phyloP scores from a whole-genome alignment of 2,329 filamentous ascomycete genomes.

The Aspergillus sp. region DNA sequence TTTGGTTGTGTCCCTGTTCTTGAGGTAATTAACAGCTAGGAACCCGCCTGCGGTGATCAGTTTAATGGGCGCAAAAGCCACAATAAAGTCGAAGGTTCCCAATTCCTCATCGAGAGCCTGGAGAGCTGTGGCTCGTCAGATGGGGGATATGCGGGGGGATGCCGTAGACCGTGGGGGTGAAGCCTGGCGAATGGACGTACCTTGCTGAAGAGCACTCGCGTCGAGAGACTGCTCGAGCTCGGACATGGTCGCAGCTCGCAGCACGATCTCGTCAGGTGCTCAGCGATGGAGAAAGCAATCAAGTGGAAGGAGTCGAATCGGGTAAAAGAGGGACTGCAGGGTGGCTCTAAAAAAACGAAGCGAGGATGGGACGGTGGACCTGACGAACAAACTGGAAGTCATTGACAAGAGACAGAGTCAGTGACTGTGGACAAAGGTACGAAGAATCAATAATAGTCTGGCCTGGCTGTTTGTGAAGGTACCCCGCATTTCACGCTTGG shows the following conservation, averaged over 20 bases:
- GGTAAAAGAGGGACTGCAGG: neutral
- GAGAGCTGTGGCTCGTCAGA: constrained; percentile 18
- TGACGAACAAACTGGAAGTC: neutral
- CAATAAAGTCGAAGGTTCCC: constrained; percentile 29
- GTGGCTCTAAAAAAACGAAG: neutral
- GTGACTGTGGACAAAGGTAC: constrained; percentile 1
- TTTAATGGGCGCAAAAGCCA: constrained; percentile 34
- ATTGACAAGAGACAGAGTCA: neutral
- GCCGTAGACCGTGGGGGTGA: neutral
- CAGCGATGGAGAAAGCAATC: constrained; percentile 1
- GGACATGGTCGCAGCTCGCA: constrained; percentile 4
- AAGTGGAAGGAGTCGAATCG: neutral
- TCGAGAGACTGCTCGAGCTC: constrained; percentile 7
- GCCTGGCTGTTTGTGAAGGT: constrained; percentile 2
- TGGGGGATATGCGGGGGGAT: neutral
- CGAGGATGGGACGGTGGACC: constrained; percentile 1
- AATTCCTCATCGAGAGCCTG: constrained; percentile 30
- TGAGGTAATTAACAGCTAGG: constrained; percentile 30
- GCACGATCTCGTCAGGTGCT: neutral
- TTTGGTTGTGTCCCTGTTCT: constrained; percentile 30
- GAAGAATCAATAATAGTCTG: neutral
- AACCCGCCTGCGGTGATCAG: constrained; percentile 32
- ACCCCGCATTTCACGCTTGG: constrained; percentile 4
- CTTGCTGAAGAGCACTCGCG: constrained; percentile 7
- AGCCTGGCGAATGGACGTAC: constrained; percentile 5